Evolutionary conservation across 1,284 basidiomycete species (phyloP).

Genomic region (Termitomyces sp.): DNA sequence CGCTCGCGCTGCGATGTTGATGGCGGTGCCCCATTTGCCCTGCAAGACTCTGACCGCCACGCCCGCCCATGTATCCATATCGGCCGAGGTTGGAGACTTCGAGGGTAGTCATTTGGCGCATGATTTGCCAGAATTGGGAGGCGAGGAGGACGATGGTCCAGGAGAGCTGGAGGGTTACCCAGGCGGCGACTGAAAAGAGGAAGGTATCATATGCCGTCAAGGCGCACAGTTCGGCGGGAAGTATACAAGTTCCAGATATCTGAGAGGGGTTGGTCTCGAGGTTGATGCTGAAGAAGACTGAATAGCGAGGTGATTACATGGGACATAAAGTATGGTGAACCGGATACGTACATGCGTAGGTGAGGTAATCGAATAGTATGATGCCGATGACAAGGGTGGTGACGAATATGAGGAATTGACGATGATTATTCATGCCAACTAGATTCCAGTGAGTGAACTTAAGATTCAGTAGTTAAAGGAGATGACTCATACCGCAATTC

Average conservation of each 20-base stretch:
- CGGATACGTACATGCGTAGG: constrained; percentile 66
- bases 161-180: constrained; percentile 87
- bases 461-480: not conserved
- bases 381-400: constrained; percentile 81
- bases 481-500: constrained; percentile 81
- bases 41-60: constrained; percentile 66
- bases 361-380: constrained; percentile 75
- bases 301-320: constrained; percentile 8
- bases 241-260: constrained; percentile 58
- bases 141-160: constrained; percentile 89
- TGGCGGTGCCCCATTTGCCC: constrained; percentile 71
- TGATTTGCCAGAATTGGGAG: constrained; percentile 88
- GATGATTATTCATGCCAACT: constrained; percentile 95
- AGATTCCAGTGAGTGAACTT: not conserved
- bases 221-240: constrained; percentile 67
- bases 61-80: constrained; percentile 96
- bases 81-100: constrained; percentile 94
- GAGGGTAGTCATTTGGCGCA: constrained; percentile 92
- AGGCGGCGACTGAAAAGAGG: constrained; percentile 74
- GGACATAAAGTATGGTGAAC: not conserved
- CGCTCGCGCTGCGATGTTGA: constrained; percentile 29
- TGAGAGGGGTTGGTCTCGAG: constrained; percentile 35
- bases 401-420: constrained; percentile 92
- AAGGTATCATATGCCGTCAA: constrained; percentile 76
- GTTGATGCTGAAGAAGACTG: constrained; percentile 48